phyloP scores from a whole-genome alignment of 2,329 filamentous ascomycete genomes.

The Tolypocladium album region DNA sequence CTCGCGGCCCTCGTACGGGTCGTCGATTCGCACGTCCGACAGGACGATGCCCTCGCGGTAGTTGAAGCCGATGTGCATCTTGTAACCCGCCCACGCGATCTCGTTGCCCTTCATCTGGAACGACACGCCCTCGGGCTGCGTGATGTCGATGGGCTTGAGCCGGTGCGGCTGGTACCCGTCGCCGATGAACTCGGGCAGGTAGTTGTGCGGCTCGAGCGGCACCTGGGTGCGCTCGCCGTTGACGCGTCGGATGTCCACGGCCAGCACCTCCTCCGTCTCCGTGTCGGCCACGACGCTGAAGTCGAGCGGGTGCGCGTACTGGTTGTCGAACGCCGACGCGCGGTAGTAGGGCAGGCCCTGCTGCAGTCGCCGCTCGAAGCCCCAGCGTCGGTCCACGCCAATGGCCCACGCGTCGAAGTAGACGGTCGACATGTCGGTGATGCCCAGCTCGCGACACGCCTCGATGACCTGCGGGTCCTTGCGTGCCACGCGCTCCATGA shows the following conservation, averaged over 20 bases:
- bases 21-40: constrained; percentile 58
- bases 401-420: constrained; percentile 83
- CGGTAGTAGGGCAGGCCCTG: constrained; percentile 78
- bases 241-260: constrained; percentile 29
- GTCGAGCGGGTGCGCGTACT: constrained; percentile 47
- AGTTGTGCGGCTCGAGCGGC: constrained; percentile 25
- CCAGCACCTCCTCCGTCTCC: constrained; percentile 36
- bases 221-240: constrained; percentile 38
- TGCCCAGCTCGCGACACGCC: constrained; percentile 64
- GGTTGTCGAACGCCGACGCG: constrained; percentile 57
- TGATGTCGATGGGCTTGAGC: constrained; percentile 27
- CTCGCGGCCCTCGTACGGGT: constrained; percentile 24
- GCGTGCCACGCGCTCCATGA: constrained; percentile 58
- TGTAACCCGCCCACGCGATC: constrained; percentile 54
- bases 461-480: constrained; percentile 65
- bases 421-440: constrained; percentile 74
- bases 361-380: constrained; percentile 59
- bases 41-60: constrained; percentile 60
- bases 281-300: constrained; percentile 31
- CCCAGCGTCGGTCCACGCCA: constrained; percentile 70
- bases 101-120: constrained; percentile 36
- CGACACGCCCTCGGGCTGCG: constrained; percentile 28
- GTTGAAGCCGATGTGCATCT: constrained; percentile 63
- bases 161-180: constrained; percentile 22
- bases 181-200: constrained; percentile 23